A percentile compares a stretch with the other conserved stretches of the same genome.
Evolutionary conservation across 2,329 filamentous ascomycete species (phyloP).

Genomic region (Fusarium sp.): DNA sequence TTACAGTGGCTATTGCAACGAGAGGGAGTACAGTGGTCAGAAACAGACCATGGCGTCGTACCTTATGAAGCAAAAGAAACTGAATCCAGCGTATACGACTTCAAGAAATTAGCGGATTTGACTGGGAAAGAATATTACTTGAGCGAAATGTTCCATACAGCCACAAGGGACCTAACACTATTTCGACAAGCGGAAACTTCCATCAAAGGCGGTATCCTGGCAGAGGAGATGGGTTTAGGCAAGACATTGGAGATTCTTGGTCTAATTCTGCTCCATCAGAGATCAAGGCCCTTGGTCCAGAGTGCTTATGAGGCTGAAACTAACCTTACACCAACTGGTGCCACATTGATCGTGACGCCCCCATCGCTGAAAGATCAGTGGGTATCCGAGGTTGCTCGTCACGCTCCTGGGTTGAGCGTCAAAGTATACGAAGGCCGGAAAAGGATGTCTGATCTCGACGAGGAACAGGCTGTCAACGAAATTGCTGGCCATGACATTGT

Average conservation of each 20-base stretch:
- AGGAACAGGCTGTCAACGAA: conserved; percentile 59
- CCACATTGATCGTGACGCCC: conserved; percentile 75
- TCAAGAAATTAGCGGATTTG: conserved; percentile 54
- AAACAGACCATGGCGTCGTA: conserved; percentile 35
- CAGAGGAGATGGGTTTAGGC: conserved; percentile 87
- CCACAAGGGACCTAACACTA: conserved; percentile 64
- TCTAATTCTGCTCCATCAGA: conserved; percentile 74
- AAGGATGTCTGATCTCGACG: conserved; percentile 53
- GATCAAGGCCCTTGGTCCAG: conserved; percentile 55
- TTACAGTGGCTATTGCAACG: conserved; percentile 78
- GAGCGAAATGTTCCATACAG: conserved; percentile 74
- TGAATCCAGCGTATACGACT: conserved; percentile 45
- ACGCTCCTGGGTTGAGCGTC: conserved; percentile 71
- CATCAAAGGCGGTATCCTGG: conserved; percentile 75
- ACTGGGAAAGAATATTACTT: conserved; percentile 63
- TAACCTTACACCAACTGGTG: conserved; percentile 63
- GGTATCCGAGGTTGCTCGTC: conserved; percentile 70
- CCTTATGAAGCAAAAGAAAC: conserved; percentile 23
- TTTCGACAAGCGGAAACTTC: conserved; percentile 61
- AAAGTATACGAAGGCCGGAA: conserved; percentile 70
- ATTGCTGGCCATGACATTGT: conserved; percentile 71
- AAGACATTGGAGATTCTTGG: conserved; percentile 85
- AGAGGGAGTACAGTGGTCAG: conserved; percentile 71
- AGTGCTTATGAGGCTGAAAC: conserved; percentile 46
- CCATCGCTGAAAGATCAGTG: conserved; percentile 72